Percentiles rank a stretch among this genome's conserved stretches.
Conservation (phyloP, 164 flowering plant genomes). For the Vitis riparia region DNA sequence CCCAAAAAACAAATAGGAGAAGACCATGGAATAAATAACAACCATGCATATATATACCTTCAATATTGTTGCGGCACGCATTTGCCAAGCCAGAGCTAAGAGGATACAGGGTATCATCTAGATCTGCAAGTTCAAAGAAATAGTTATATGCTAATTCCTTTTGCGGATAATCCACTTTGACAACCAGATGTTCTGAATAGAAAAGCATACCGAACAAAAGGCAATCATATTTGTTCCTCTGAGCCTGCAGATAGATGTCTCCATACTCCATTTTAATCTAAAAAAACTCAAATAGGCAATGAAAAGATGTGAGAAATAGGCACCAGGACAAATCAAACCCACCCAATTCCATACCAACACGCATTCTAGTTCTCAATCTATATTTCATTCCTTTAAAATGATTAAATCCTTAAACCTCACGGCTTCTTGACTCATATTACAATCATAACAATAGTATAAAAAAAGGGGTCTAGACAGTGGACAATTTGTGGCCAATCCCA, state of each 20-base stretch:
- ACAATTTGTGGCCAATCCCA: conserved; percentile 10
- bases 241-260: conserved; percentile 32
- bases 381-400: conserved; percentile 9
- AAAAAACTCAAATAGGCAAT: conserved; percentile 13
- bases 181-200: not conserved
- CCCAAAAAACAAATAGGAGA: not conserved
- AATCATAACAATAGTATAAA: not conserved
- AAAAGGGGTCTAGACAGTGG: conserved; percentile 1
- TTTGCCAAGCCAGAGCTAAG: conserved; percentile 49
- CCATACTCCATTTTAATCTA: conserved; percentile 45
- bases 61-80: conserved; percentile 39
- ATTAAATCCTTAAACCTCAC: not conserved
- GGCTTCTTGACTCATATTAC: conserved; percentile 14
- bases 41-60: conserved; percentile 31
- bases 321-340: conserved; percentile 3
- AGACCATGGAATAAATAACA: not conserved
- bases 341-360: not conserved
- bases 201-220: conserved; percentile 50
- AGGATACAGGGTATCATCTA: conserved; percentile 70
- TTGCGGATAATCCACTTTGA: not conserved
- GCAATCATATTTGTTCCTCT: conserved; percentile 48
- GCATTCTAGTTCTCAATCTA: conserved; percentile 7
- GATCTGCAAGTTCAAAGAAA: conserved; percentile 34
- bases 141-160: not conserved
- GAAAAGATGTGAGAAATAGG: conserved; percentile 9